Evolutionary conservation across 208 protist species (phyloP).

Genomic region (Willaertia magna): DNA sequence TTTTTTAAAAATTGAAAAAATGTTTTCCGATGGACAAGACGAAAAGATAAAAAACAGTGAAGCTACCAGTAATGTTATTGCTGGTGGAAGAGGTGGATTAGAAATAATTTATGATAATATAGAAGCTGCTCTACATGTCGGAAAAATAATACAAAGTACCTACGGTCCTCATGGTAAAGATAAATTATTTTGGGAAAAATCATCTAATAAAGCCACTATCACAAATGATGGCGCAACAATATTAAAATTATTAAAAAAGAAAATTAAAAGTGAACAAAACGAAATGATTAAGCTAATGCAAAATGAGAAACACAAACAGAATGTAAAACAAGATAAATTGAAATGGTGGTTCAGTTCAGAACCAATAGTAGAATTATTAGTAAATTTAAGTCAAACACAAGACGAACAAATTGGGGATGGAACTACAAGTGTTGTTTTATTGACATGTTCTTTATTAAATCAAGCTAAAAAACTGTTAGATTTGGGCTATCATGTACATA

Average conservation of each 20-base stretch:
- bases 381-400: slow-evolving; percentile 97
- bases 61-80: not conserved
- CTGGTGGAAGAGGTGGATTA: not conserved
- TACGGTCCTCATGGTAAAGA: slow-evolving; percentile 99
- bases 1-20: too few species aligned
- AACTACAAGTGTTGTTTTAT: slow-evolving; percentile 98
- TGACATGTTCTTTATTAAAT: slow-evolving; percentile 94
- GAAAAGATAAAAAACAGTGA: too few species aligned
- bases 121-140: slow-evolving; percentile 92
- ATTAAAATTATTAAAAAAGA: slow-evolving; percentile 93
- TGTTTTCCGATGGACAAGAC: too few species aligned
- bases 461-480: slow-evolving; percentile 94
- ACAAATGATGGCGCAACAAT: slow-evolving; percentile 99
- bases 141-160: slow-evolving; percentile 74
- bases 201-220: slow-evolving; percentile 78
- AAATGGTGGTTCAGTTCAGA: not conserved
- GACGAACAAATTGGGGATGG: slow-evolving; percentile 98
- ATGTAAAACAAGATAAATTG: not conserved
- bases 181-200: slow-evolving; percentile 92
- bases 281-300: slow-evolving; percentile 91
- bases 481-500: slow-evolving; percentile 95
- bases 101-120: slow-evolving; percentile 88
- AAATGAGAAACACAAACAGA: slow-evolving; percentile 92
- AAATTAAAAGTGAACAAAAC: not conserved
- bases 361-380: slow-evolving; percentile 42